Evolutionary conservation across 768 basidiomycete genomes (phyloP), one percentile per base, ranked within the genome.

Genomic region (Auriscalpium vulgare): DNA sequence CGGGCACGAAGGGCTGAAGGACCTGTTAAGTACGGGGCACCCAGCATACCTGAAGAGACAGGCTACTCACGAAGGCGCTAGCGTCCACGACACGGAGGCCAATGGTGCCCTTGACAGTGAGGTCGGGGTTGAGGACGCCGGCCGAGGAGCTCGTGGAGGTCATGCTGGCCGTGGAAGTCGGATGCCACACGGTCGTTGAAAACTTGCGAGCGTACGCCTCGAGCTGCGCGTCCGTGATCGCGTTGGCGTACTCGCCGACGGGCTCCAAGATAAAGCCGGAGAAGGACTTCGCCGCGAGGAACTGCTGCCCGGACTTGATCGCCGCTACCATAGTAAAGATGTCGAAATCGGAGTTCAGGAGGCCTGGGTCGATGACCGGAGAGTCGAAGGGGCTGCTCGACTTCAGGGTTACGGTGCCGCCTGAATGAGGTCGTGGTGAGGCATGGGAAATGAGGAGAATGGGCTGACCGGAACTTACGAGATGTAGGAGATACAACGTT

Each of bases 341-440:
- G 53, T 74, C 75, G 38, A 71, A 68, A 1, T 56, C 48, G 8
- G 67, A 67, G 35, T 54, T 64, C 19, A 78, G 68, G 65, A 77
- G 74, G 47, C 73, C 72, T 4, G 80, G 78, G 60, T 84, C 72
- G 63, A 84, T 80, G 34, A 70, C 52, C 0, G 83, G 81, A 23
- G 67, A 43, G 35, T 68, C 69, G 65, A 82, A 80, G 10, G 80
- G 72, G 60, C 75, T 66, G 21, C 67, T 71, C 14, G 78, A 75
- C 44, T 67, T 73, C 40, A 82, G 58, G 13, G 64, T 70, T n/a
- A 75, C 56, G 10, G 63, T 64, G 21, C 75, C 75, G 52, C 72
- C 74, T 76, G 37, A 45, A 34, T 10, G 4, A 35, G 8, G n/a
- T 38, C 17, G 14, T 16, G n/a, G 16, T 37, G 8, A 29, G n/a